These are phyloP conservation scores for Pythium plurisporium DNA, from an alignment of 352 stramenopile genomes.

Conservation along the genomic window DNA sequence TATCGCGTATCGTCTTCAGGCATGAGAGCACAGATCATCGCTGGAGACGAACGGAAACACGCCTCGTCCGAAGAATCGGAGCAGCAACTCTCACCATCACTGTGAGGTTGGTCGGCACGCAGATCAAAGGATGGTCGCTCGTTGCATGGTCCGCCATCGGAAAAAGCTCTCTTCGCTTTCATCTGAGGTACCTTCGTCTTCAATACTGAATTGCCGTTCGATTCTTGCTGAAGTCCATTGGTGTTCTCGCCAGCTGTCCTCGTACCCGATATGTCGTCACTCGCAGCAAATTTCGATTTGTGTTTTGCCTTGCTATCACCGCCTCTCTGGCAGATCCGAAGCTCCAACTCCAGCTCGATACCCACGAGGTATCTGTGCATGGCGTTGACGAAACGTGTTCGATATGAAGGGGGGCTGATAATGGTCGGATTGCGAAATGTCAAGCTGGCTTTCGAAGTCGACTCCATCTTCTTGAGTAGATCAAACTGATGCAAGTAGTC, in stretches of 20 bases:
- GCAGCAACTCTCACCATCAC: slow-evolving; percentile 22
- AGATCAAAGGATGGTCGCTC: slow-evolving; percentile 6
- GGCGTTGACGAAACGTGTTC: slow-evolving; percentile 74
- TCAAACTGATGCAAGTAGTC: slow-evolving; percentile 88
- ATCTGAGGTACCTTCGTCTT: not conserved
- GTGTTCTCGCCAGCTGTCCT: no score
- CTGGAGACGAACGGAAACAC: slow-evolving; percentile 3
- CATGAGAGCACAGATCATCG: slow-evolving; percentile 19
- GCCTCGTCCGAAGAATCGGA: slow-evolving; percentile 23
- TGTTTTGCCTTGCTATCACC: slow-evolving; percentile 7
- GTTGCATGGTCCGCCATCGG: slow-evolving; percentile 3
- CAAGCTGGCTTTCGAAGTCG: slow-evolving; percentile 78
- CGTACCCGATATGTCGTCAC: not conserved
- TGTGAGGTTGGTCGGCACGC: slow-evolving; percentile 16
- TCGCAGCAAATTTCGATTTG: not conserved
- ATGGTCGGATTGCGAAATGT: slow-evolving; percentile 83
- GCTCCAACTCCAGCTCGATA: slow-evolving; percentile 69
- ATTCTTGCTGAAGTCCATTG: not conserved
- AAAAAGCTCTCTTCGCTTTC: slow-evolving; percentile 7
- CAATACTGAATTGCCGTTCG: not conserved
- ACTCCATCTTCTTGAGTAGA: slow-evolving; percentile 89
- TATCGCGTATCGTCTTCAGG: slow-evolving; percentile 18
- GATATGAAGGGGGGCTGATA: slow-evolving; percentile 78
- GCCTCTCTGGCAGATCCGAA: slow-evolving; percentile 54
- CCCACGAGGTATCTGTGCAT: slow-evolving; percentile 81